A percentile compares a stretch with the other conserved stretches of the same genome.
phyloP scores from a whole-genome alignment of 2,329 filamentous ascomycete species.

The Byssochlamys sp. region DNA sequence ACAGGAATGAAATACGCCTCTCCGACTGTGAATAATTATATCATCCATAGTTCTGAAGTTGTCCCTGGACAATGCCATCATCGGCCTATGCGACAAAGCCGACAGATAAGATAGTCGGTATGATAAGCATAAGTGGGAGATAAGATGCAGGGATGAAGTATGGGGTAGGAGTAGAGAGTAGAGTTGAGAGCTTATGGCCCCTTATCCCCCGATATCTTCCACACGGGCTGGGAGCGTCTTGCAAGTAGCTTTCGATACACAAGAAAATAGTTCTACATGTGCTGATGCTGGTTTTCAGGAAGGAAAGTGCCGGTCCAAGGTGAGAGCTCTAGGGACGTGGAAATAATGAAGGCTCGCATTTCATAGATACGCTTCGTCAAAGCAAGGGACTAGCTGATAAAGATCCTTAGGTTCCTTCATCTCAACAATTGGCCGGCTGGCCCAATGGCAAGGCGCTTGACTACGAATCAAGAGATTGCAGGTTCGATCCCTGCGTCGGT shows the following conservation, averaged over 20 bases:
- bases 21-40: background rate
- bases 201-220: background rate
- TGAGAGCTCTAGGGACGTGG: too few relatives aligned
- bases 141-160: background rate
- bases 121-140: background rate
- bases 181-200: too few relatives aligned
- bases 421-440: conserved; percentile 17
- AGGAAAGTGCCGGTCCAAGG: too few relatives aligned
- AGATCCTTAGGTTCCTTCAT: too few relatives aligned
- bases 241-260: too few relatives aligned
- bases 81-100: background rate
- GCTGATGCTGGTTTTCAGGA: too few relatives aligned
- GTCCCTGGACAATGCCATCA: background rate
- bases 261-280: too few relatives aligned
- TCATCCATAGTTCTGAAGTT: background rate
- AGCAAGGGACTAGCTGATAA: too few relatives aligned
- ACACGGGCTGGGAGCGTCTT: too few relatives aligned
- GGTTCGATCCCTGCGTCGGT: conserved; percentile 37
- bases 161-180: background rate
- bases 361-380: too few relatives aligned
- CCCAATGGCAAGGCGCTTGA: conserved; percentile 45
- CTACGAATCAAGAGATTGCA: conserved; percentile 45
- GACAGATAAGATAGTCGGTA: background rate
- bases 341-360: too few relatives aligned
- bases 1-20: background rate